Percentiles rank a stretch among this genome's conserved stretches.
These are phyloP conservation scores for Mycena sanguinolenta DNA, from an alignment of 768 basidiomycete genomes.

Conservation along the genomic window DNA sequence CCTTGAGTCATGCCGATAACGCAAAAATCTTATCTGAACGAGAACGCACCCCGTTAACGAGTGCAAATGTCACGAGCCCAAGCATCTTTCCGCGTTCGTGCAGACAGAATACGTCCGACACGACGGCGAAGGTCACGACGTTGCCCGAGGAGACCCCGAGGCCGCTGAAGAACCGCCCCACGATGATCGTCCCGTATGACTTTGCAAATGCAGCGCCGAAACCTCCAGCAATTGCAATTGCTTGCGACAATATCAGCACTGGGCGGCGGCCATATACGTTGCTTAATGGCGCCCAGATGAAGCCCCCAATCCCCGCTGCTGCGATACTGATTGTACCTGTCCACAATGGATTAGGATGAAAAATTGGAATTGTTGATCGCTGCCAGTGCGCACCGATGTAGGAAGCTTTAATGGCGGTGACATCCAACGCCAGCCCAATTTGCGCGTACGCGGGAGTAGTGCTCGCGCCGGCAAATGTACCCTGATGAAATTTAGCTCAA, in stretches of 20 bases:
- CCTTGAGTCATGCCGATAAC: background rate
- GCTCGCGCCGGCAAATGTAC: too few relatives aligned
- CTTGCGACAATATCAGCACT: slow-evolving; percentile 38
- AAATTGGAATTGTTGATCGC: background rate
- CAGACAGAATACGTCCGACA: slow-evolving; percentile 39
- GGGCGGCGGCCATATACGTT: too few relatives aligned
- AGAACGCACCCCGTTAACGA: slow-evolving; percentile 35
- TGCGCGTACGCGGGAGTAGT: too few relatives aligned
- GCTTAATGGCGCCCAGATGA: slow-evolving; percentile 42
- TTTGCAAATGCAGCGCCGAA: slow-evolving; percentile 37
- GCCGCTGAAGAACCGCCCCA: slow-evolving; percentile 36
- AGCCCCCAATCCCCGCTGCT: slow-evolving; percentile 35
- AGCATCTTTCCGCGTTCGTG: too few relatives aligned
- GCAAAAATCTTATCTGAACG: background rate
- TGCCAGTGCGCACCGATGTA: too few relatives aligned
- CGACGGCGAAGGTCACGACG: slow-evolving; percentile 32
- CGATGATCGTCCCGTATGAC: too few relatives aligned
- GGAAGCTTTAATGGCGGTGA: too few relatives aligned
- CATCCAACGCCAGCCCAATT: too few relatives aligned
- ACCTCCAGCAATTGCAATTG: slow-evolving; percentile 34
- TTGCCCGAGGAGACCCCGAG: slow-evolving; percentile 32
- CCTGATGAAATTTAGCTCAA: background rate
- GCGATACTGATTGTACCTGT: slow-evolving; percentile 39
- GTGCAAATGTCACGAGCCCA: too few relatives aligned
- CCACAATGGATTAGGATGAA: background rate